These are phyloP conservation scores for Dictyostelium gargantuum DNA, from an alignment of 208 protist genomes.

Conservation along the genomic window DNA sequence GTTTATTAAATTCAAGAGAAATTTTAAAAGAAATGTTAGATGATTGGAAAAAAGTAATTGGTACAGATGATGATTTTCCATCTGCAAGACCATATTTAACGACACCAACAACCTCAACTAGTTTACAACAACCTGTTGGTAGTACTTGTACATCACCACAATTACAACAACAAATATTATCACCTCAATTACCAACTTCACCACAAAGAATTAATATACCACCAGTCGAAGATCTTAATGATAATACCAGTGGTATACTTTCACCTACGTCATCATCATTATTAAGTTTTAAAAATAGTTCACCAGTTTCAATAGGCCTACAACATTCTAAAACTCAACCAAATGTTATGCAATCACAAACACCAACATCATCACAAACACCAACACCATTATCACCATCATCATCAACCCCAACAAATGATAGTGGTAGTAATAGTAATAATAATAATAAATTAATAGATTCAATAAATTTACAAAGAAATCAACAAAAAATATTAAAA, in stretches of 20 bases:
- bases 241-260: background rate
- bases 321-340: background rate
- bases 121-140: background rate
- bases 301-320: background rate
- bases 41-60: constrained; percentile 36
- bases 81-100: background rate
- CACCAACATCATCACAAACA: background rate
- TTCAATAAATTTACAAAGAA: background rate
- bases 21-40: constrained; percentile 47
- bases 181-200: background rate
- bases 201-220: background rate
- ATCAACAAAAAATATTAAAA: background rate
- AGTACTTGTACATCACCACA: background rate
- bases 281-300: background rate
- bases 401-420: background rate
- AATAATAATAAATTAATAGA: background rate
- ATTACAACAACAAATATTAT: background rate
- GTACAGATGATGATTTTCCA: constrained; percentile 23
- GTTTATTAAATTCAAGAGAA: background rate
- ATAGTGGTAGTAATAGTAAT: background rate
- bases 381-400: background rate
- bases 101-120: background rate
- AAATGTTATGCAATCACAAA: background rate
- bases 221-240: background rate
- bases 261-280: too few species aligned